Evolutionary conservation across 1,139 yeast species (phyloP).

Genomic region (Protomyces inouyei): DNA sequence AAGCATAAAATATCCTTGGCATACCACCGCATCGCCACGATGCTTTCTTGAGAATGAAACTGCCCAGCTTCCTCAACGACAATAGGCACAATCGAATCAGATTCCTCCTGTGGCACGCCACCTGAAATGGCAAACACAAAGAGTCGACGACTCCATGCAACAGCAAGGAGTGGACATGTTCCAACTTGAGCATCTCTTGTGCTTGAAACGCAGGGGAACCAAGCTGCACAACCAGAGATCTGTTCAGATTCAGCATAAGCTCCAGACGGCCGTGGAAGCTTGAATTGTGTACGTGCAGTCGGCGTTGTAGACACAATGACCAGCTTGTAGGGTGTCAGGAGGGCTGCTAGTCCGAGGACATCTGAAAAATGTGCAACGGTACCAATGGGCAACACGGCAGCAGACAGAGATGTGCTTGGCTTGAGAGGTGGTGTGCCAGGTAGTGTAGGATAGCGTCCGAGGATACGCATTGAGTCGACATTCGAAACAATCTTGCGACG

Average conservation of each 20-base stretch:
- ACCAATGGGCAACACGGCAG: slow-evolving; percentile 54
- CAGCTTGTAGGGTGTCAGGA: slow-evolving; percentile 52
- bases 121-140: slow-evolving; percentile 53
- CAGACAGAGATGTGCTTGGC: slow-evolving; percentile 42
- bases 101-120: slow-evolving; percentile 34
- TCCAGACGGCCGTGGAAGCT: slow-evolving; percentile 10
- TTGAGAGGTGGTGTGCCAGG: slow-evolving; percentile 33
- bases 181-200: neutral
- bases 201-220: slow-evolving; percentile 11
- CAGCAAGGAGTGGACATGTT: slow-evolving; percentile 53
- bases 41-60: slow-evolving; percentile 41
- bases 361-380: slow-evolving; percentile 51
- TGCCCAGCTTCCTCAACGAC: slow-evolving; percentile 30
- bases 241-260: slow-evolving; percentile 2
- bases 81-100: neutral
- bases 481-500: slow-evolving; percentile 52
- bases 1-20: slow-evolving; percentile 48
- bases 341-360: slow-evolving; percentile 55
- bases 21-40: slow-evolving; percentile 60
- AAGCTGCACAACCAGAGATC: slow-evolving; percentile 10
- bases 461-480: slow-evolving; percentile 49
- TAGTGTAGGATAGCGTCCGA: slow-evolving; percentile 45
- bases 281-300: slow-evolving; percentile 51
- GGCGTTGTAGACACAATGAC: slow-evolving; percentile 56
- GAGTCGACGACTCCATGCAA: slow-evolving; percentile 59